Percentiles rank a stretch among this genome's conserved stretches.
These are phyloP conservation scores for Lecanicillium sp. DNA, from an alignment of 2,329 filamentous ascomycete species.

Conservation along the genomic window DNA sequence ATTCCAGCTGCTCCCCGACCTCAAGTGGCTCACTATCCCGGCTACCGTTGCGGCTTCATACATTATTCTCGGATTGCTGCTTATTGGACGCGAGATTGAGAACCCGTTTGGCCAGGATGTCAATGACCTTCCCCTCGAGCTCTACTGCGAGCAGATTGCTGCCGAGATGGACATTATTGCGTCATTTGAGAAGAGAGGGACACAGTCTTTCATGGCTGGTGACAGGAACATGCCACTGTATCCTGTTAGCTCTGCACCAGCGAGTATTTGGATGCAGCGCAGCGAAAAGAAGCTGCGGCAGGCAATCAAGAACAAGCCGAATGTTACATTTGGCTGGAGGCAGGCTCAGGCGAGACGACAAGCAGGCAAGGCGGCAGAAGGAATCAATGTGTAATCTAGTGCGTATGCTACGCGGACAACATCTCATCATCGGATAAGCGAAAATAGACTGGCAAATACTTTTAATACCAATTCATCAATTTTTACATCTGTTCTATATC, in stretches of 20 bases:
- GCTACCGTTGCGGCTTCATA: slow-evolving; percentile 66
- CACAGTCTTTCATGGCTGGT: slow-evolving; percentile 24
- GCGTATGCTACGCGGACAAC: too few relatives aligned
- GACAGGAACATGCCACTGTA: slow-evolving; percentile 45
- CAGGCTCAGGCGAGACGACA: slow-evolving; percentile 6
- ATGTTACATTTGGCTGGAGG: slow-evolving; percentile 25
- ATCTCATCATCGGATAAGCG: too few relatives aligned
- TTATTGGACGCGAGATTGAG: slow-evolving; percentile 75
- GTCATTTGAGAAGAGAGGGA: slow-evolving; percentile 31
- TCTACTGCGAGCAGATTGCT: slow-evolving; percentile 68
- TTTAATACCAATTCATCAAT: neutral
- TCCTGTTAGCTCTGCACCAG: slow-evolving; percentile 38
- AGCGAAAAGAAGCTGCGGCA: slow-evolving; percentile 31
- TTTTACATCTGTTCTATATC: neutral
- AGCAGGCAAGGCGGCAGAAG: slow-evolving; percentile 1
- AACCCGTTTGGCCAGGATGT: slow-evolving; percentile 80
- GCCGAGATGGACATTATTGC: slow-evolving; percentile 69
- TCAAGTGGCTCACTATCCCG: slow-evolving; percentile 71
- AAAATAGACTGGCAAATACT: neutral
- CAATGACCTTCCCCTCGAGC: slow-evolving; percentile 71
- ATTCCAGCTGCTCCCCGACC: slow-evolving; percentile 62
- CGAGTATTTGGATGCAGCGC: slow-evolving; percentile 30
- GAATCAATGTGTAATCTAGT: slow-evolving; percentile 3
- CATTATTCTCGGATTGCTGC: slow-evolving; percentile 69
- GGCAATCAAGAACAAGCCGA: slow-evolving; percentile 32